Conservation (phyloP, 2,329 filamentous ascomycete genomes). For the Arthroderma sp. region DNA sequence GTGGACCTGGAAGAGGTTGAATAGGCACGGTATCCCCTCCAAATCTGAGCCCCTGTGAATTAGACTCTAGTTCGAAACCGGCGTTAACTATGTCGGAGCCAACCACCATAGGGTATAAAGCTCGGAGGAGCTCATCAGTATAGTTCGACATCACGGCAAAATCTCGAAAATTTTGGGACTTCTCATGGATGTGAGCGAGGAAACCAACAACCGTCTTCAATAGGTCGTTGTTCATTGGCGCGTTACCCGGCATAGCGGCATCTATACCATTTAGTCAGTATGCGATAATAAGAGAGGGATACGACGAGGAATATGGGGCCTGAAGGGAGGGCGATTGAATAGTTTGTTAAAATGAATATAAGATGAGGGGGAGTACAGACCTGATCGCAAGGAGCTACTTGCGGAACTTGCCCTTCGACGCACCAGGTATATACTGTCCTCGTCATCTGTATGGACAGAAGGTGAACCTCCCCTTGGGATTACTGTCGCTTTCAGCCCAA, state of each 20-base stretch:
- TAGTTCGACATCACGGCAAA: constrained; percentile 73
- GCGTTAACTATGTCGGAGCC: constrained; percentile 73
- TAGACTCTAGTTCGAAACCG: constrained; percentile 74
- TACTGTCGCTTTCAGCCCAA: constrained; percentile 57
- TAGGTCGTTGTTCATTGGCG: constrained; percentile 25
- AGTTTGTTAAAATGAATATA: too few relatives aligned
- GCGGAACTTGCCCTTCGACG: not conserved
- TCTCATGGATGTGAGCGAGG: constrained; percentile 62
- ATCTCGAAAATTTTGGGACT: constrained; percentile 66
- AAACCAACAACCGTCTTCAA: constrained; percentile 69
- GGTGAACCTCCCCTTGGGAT: constrained; percentile 42
- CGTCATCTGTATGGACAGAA: constrained; percentile 7
- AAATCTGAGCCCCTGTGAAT: constrained; percentile 68
- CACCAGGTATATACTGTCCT: not conserved
- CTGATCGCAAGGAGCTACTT: constrained; percentile 5
- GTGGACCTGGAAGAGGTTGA: constrained; percentile 55
- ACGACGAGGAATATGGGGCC: not conserved
- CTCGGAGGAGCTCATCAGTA: constrained; percentile 62
- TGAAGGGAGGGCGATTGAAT: too few relatives aligned
- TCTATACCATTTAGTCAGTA: not conserved
- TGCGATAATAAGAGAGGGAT: not conserved
- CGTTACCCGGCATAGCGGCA: not conserved
- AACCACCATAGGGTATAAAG: constrained; percentile 78
- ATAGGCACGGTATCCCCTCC: constrained; percentile 78
- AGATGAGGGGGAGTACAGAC: not conserved